Percentiles rank a stretch among this genome's conserved stretches.
Evolutionary conservation across 2,329 filamentous ascomycete species (phyloP).

Genomic region (Talaromyces atroroseus): DNA sequence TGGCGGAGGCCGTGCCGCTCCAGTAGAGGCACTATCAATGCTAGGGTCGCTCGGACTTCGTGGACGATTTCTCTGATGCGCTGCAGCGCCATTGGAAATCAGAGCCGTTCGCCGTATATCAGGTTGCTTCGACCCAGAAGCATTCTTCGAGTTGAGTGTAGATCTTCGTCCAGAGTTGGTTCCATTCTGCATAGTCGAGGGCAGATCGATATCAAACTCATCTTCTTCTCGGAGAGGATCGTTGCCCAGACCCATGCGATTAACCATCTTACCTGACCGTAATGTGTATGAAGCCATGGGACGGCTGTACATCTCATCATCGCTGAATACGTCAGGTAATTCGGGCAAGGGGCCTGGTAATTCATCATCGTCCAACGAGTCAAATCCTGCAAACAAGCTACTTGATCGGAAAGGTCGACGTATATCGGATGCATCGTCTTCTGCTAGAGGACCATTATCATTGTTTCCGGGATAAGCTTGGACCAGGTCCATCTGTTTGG

Average conservation of each 20-base stretch:
- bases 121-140: constrained; percentile 46
- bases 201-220: constrained; percentile 27
- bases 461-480: constrained; percentile 75
- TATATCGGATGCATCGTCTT: constrained; percentile 53
- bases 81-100: constrained; percentile 71
- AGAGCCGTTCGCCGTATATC: constrained; percentile 72
- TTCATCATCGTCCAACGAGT: constrained; percentile 43
- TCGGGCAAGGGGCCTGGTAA: constrained; percentile 21
- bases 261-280: constrained; percentile 39
- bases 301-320: constrained; percentile 41
- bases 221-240: constrained; percentile 32
- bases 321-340: constrained; percentile 30
- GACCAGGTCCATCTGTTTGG: constrained; percentile 38
- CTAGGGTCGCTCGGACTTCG: constrained; percentile 44
- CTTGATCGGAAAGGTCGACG: constrained; percentile 69
- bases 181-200: constrained; percentile 16
- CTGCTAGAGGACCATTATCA: constrained; percentile 67
- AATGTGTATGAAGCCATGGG: constrained; percentile 41
- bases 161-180: constrained; percentile 17
- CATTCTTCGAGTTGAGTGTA: constrained; percentile 35
- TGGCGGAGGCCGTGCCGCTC: constrained; percentile 53
- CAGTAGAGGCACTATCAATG: constrained; percentile 35
- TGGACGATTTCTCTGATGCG: constrained; percentile 60
- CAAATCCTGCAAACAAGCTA: constrained; percentile 82
- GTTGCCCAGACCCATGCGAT: constrained; percentile 29